Conservation (phyloP, 352 stramenopile genomes). For the Phytopythium aichiense region DNA sequence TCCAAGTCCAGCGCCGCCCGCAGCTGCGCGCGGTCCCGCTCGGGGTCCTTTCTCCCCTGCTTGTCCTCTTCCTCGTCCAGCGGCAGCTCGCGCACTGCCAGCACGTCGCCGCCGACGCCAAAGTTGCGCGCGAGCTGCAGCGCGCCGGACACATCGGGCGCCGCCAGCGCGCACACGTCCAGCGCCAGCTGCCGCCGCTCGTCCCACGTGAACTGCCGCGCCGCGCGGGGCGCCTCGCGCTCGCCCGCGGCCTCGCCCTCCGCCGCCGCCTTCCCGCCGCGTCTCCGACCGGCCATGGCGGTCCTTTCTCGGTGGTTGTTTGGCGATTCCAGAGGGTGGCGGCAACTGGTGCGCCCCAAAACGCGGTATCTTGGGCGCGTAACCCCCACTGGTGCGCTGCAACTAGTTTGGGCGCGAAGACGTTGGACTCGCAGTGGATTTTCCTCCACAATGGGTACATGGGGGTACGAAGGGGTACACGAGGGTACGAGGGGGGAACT, state of each 20-base stretch:
- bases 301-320: background rate
- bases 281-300: background rate
- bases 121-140: constrained; percentile 57
- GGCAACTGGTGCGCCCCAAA: background rate
- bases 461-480: background rate
- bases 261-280: background rate
- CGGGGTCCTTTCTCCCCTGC: too few species aligned
- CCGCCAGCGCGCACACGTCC: constrained; percentile 67
- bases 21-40: constrained; percentile 26
- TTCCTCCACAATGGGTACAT: background rate
- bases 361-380: background rate
- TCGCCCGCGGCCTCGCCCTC: background rate
- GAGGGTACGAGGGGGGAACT: background rate
- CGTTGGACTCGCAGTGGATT: background rate
- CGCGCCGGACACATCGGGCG: constrained; percentile 60
- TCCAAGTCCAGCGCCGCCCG: constrained; percentile 65
- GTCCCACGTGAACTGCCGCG: constrained; percentile 50
- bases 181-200: constrained; percentile 51
- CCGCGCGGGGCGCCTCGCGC: background rate
- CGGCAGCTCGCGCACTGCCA: constrained; percentile 27
- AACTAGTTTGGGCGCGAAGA: background rate
- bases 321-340: background rate
- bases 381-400: too few species aligned
- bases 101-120: constrained; percentile 8
- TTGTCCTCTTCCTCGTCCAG: constrained; percentile 11